Base-by-base conservation (phyloP, 2,329 filamentous ascomycete genomes). In the Hirsutella minnesotensis region DNA sequence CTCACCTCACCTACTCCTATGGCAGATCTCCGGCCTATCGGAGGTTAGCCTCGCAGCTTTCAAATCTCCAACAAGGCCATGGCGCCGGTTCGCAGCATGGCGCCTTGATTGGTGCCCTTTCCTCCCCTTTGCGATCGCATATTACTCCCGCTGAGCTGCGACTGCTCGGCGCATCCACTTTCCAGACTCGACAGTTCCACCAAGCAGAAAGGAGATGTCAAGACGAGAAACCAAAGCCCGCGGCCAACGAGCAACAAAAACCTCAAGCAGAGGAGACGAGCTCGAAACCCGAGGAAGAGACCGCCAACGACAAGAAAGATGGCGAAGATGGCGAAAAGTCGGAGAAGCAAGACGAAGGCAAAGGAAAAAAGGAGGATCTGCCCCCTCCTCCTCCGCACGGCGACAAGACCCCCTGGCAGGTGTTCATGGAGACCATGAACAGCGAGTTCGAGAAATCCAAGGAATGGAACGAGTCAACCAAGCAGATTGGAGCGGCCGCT, bases 391-490 rank as follows among this genome's bases (percentile, higher is more conserved):
- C 92, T n/a, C 90, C 89, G 18, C 92, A 98, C 58, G 92, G 92
- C 47, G 88, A 95, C 68, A 98, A 98, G 72, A 92, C 90, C 3
- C 92, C 92, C 42, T 96, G 92, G 89, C 87, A 96, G 62, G 92
- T 98, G 27, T 98, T 98, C 69, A 86, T 86, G 57, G 92, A 98
- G 59, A 98, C 92, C n/a, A 78, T 98, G 65, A 79, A 86, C 62
- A 75, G 73, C 44, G 92, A 98, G 65, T 94, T 98, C 67, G 88
- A 95, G 64, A 85, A 87, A 41, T 96, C 89, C 15, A 95, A 96
- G 60, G 92, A 98, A 63, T 98, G 92, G 92, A 95, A 98, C 58
- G 92, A 98, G 59, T 94, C 87, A 36, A 98, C 90, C 35, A 96
- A 98, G 69, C 86, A 92, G 51, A 76, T 98, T 35, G 85, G 86